Evolutionary conservation across 495 filamentous ascomycete genomes (phyloP), one percentile per base, ranked within the genome.

Genomic region (Neurospora africana): DNA sequence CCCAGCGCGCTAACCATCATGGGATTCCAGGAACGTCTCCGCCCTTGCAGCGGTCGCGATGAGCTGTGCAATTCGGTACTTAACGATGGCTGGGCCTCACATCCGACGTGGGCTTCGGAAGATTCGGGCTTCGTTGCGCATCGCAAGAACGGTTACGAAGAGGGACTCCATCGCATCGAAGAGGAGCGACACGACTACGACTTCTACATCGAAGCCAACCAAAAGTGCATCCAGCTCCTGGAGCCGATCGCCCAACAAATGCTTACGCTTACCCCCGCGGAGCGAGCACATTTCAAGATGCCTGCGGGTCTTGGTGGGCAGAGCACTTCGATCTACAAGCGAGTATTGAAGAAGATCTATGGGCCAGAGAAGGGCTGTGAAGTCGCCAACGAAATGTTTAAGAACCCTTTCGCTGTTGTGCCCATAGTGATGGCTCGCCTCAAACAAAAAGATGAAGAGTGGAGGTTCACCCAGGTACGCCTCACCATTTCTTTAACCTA

Each of bases 121-220:
- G 96, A 99, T 78, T 97, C 93, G 38, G 96, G 96, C 3, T 99
- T 99, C 75, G 93, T 99, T 71, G 96, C 95, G 3, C 96, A 99
- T 82, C 87, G 94, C 53, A 99, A 99, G 87, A 99, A 98, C 76
- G 86, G 88, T 27, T 95, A 88, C 72, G 96, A 99, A 80, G 96
- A 99, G 78, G 89, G 89, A 40, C 87, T 98, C 43, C 96, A 98
- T 76, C 88, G 95, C 19, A 97, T 98, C 73, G 96, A 99, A 81
- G 96, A 99, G 78, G 96, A 99, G 78, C 89, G 96, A 17, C 96
- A 99, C 78, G 96, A 99, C 79, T 99, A 99, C 79, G 96, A 99
- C 78, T 96, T 94, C 80, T 95, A 97, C 80, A 96, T 99, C 71
- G 96, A 98, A 81, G 92, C 93, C 15, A 97, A 94, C 76, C 87